Evolutionary conservation across 2,329 filamentous ascomycete species (phyloP).

Genomic region (Mycosphaerelloides madeirae): DNA sequence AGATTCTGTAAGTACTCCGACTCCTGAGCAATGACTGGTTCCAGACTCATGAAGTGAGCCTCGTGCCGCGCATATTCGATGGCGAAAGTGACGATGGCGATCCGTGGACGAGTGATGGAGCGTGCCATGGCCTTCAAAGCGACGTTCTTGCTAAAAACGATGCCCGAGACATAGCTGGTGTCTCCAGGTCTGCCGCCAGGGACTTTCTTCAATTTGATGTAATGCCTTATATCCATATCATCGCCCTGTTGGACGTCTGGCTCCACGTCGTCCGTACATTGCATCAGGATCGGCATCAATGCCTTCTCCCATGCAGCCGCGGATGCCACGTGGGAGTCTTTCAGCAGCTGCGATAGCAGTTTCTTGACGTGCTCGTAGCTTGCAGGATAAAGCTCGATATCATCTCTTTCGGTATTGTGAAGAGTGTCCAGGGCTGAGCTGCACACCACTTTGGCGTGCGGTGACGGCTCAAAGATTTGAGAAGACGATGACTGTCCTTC

Average conservation of each 20-base stretch:
- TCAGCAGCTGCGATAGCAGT: conserved; percentile 75
- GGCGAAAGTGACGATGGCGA: conserved; percentile 88
- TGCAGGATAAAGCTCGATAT: conserved; percentile 76
- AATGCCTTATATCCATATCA: conserved; percentile 95
- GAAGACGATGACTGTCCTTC: conserved; percentile 16
- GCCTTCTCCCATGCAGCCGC: conserved; percentile 81
- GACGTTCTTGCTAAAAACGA: conserved; percentile 96
- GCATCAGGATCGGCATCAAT: conserved; percentile 80
- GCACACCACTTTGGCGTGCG: conserved; percentile 48
- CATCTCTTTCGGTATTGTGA: conserved; percentile 51
- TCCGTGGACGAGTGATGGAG: conserved; percentile 75
- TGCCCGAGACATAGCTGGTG: conserved; percentile 91
- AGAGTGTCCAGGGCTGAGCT: conserved; percentile 76
- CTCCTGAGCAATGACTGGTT: conserved; percentile 94
- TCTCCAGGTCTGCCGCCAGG: conserved; percentile 84
- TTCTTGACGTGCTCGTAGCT: conserved; percentile 85
- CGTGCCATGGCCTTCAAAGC: conserved; percentile 95
- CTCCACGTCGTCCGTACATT: conserved; percentile 89
- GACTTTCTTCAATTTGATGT: conserved; percentile 95
- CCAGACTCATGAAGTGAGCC: conserved; percentile 94
- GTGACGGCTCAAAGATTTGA: conserved; percentile 6
- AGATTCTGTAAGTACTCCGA: conserved; percentile 88
- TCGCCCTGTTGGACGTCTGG: conserved; percentile 87
- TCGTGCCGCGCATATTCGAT: conserved; percentile 94
- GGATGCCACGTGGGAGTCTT: conserved; percentile 70